These are phyloP conservation scores for Onygenales sp. DNA, from an alignment of 2,329 filamentous ascomycete species.

Conservation along the genomic window DNA sequence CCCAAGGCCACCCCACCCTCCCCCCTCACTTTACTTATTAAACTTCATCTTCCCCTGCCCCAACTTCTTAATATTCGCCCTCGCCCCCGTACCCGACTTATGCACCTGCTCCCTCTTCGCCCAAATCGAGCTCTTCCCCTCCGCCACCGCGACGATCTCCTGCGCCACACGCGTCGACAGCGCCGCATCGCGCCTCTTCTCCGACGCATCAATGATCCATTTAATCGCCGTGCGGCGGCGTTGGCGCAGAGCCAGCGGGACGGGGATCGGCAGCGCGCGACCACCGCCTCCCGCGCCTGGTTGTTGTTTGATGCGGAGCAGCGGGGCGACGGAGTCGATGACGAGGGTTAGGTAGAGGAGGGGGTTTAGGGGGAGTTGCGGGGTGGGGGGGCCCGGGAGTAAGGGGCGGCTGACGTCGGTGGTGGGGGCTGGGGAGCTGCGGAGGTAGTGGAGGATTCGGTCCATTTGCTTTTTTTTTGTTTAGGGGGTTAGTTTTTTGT, in stretches of 20 bases:
- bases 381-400: conserved; percentile 62
- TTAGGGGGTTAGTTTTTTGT: neutral
- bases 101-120: conserved; percentile 69
- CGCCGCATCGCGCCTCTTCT: conserved; percentile 63
- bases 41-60: conserved; percentile 2
- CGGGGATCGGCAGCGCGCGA: conserved; percentile 68
- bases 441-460: conserved; percentile 69
- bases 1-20: neutral
- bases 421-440: conserved; percentile 71
- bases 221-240: conserved; percentile 67
- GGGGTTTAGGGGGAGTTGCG: conserved; percentile 79
- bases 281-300: conserved; percentile 80
- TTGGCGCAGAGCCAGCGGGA: conserved; percentile 65
- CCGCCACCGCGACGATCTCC: conserved; percentile 77
- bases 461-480: conserved; percentile 64
- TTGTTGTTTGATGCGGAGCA: conserved; percentile 68
- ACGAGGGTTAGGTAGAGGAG: conserved; percentile 81
- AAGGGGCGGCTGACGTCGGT: conserved; percentile 54
- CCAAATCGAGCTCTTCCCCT: conserved; percentile 78
- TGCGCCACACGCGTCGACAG: conserved; percentile 73
- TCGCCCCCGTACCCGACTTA: conserved; percentile 66
- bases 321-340: conserved; percentile 84
- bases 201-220: conserved; percentile 83
- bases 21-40: neutral
- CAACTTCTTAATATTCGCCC: conserved; percentile 54